phyloP scores from a whole-genome alignment of 106 monocot genomes.

The Iris macrosiphon region DNA sequence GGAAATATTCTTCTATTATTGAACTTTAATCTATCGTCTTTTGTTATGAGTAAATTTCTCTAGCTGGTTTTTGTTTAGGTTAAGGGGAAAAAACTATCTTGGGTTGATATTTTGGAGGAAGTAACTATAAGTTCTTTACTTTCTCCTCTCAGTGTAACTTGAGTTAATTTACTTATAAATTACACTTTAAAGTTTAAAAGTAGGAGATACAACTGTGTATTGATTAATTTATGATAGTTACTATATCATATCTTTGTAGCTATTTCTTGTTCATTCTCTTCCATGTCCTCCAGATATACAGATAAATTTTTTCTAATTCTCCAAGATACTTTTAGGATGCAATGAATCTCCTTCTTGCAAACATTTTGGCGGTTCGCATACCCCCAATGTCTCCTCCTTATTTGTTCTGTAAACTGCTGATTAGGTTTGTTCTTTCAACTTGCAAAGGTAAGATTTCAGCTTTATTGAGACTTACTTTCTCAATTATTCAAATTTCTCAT shows the following conservation, averaged over 20 bases:
- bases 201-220: background rate
- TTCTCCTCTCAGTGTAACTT: background rate
- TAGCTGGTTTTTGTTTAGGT: constrained; percentile 37
- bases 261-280: background rate
- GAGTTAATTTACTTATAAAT: background rate
- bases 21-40: no score
- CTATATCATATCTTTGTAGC: background rate
- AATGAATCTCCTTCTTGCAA: no score
- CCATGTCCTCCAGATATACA: constrained; percentile 7
- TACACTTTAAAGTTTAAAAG: background rate
- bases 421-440: no score
- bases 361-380: no score
- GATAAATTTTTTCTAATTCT: constrained; percentile 96
- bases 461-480: no score
- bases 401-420: no score
- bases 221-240: background rate
- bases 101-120: constrained; percentile 99
- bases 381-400: no score
- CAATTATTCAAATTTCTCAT: no score
- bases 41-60: no score
- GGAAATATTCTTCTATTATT: no score
- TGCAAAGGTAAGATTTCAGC: no score
- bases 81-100: constrained; percentile 89
- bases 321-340: no score
- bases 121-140: constrained; percentile 54